Conservation (phyloP, 495 filamentous ascomycete genomes). For the Aspergillus sparsus region DNA sequence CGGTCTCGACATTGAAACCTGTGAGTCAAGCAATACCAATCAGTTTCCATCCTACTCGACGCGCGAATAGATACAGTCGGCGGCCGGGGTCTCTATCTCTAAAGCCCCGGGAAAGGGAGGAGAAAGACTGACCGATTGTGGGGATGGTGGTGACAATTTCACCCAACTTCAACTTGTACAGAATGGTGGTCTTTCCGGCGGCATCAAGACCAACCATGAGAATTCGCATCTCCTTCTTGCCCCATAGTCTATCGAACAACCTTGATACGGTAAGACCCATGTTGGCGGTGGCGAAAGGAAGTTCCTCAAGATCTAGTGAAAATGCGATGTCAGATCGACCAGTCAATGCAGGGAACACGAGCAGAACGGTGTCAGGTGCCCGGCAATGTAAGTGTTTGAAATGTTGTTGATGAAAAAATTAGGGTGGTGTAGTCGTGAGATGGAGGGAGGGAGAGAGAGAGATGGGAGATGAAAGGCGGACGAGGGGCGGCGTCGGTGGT, state of each 20-base stretch:
- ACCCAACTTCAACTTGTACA: slow-evolving; percentile 99
- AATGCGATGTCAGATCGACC: slow-evolving; percentile 30
- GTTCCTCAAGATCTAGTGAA: slow-evolving; percentile 31
- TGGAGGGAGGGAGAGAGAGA: slow-evolving; percentile 8
- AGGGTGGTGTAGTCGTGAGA: slow-evolving; percentile 15
- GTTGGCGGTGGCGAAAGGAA: slow-evolving; percentile 53
- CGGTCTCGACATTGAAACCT: slow-evolving; percentile 99
- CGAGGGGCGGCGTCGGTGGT: slow-evolving; percentile 27
- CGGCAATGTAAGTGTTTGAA: background rate
- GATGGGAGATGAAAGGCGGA: slow-evolving; percentile 28
- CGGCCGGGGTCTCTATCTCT: background rate
- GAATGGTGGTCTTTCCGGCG: slow-evolving; percentile 99
- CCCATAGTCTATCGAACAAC: slow-evolving; percentile 92
- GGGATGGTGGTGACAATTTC: slow-evolving; percentile 99
- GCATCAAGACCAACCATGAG: slow-evolving; percentile 99
- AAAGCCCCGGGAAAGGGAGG: slow-evolving; percentile 8
- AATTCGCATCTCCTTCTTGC: slow-evolving; percentile 99
- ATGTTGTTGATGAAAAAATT: slow-evolving; percentile 12
- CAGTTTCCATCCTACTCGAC: slow-evolving; percentile 11
- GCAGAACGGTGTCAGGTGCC: slow-evolving; percentile 4
- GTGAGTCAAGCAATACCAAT: slow-evolving; percentile 8
- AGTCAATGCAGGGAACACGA: slow-evolving; percentile 12
- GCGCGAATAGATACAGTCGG: slow-evolving; percentile 9
- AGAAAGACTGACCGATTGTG: slow-evolving; percentile 83
- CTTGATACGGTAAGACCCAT: slow-evolving; percentile 96